Percentiles rank a stretch among this genome's conserved stretches.
Conservation (phyloP, 2,329 filamentous ascomycete species). For the Hymenoscyphus occultus region DNA sequence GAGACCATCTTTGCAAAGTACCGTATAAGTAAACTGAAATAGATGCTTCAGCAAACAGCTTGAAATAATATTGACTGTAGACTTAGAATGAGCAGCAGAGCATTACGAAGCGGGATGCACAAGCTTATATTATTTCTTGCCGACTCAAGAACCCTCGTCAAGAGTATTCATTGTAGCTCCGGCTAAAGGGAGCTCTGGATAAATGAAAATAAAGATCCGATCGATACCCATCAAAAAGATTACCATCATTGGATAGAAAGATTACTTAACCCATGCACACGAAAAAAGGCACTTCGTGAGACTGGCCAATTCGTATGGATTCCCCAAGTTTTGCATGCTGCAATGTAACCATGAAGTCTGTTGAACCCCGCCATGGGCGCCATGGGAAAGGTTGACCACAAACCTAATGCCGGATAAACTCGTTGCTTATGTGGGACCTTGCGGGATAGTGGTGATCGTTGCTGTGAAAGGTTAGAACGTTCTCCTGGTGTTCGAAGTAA, state of each 20-base stretch:
- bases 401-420: neutral
- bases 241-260: neutral
- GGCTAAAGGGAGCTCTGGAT: slow-evolving; percentile 23
- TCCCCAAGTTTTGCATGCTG: neutral
- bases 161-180: slow-evolving; percentile 15
- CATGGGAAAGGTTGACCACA: neutral
- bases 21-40: neutral
- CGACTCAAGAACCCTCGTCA: neutral
- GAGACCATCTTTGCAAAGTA: slow-evolving; percentile 26
- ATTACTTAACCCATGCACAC: slow-evolving; percentile 6
- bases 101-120: neutral
- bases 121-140: slow-evolving; percentile 1
- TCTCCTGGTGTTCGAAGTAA: neutral
- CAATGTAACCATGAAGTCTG: neutral
- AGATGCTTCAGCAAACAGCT: neutral
- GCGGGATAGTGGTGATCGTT: slow-evolving; percentile 1
- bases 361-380: neutral
- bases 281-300: slow-evolving; percentile 8
- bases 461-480: neutral
- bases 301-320: slow-evolving; percentile 5
- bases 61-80: no score
- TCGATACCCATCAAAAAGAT: slow-evolving; percentile 1
- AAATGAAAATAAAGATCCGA: slow-evolving; percentile 13
- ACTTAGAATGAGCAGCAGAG: neutral
- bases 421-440: slow-evolving; percentile 1